Evolutionary conservation across 768 basidiomycete genomes (phyloP), one percentile per base, ranked within the genome.

Genomic region (Piloderma croceum): DNA sequence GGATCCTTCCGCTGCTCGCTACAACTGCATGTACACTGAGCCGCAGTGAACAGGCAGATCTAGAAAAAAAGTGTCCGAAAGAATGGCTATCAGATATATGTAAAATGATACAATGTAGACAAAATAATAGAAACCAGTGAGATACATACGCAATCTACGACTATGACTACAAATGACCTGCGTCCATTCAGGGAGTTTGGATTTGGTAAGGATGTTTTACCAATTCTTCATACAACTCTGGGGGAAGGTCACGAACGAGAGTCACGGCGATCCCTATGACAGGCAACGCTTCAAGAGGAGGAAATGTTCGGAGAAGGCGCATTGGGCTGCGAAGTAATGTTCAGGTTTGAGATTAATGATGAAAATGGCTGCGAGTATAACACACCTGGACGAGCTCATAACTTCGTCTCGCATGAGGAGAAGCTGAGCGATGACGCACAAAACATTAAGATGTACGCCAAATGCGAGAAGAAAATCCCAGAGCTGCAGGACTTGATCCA

Each of bases 391-490:
- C 2, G 85, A 90, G 36, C 65, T 71, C 82, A 99, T 90, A 34
- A 99, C 77, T 34, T 91, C 88, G 33, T 89, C 84, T 43, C 91
- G 73, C 63, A 97, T 94, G 9, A 94, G 74, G 3, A 93, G 59
- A 4, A 99, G 65, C 54, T 98, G 96, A 6, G 96, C 94, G 45
- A 98, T 97, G 3, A 98, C 92, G 55, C 93, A 97, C 12, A 99
- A 70, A 9, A 99, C 84, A 54, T 99, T 99, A 15, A 99, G 71
- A 55, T 98, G 96, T 18, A 93, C 88, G 11, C 96, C 96, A 54
- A 93, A 98, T 3, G 94, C 90, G 20, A 99, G 73, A 7, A 99
- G 73, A 57, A 98, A 99, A 61, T 99, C 96, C 94, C 96, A 99
- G 39, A 99, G 67, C 48, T 83, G 83, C 21, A 99, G 71, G 19